Conservation (phyloP, 2,329 filamentous ascomycete species). For the Chaetomiaceae sp. region DNA sequence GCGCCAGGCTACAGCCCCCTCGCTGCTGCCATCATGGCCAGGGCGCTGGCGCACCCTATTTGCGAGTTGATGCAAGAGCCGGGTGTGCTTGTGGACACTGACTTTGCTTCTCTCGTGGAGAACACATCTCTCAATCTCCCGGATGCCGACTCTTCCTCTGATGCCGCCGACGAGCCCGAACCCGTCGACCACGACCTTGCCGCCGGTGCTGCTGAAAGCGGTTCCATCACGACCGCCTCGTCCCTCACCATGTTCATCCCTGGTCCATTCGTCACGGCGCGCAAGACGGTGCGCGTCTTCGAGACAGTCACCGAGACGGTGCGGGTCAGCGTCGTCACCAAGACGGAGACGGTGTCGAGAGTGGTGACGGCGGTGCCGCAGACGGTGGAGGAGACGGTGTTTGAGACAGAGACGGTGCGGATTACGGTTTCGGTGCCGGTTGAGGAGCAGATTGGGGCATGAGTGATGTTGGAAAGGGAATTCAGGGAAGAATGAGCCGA, state of each 20-base stretch:
- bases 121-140: too few relatives aligned
- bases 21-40: too few relatives aligned
- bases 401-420: slow-evolving; percentile 22
- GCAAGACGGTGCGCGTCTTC: slow-evolving; percentile 23
- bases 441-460: slow-evolving; percentile 2
- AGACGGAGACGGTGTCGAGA: slow-evolving; percentile 20
- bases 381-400: slow-evolving; percentile 22
- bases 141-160: too few relatives aligned
- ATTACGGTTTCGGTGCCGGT: slow-evolving; percentile 20
- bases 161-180: neutral
- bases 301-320: slow-evolving; percentile 28
- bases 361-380: slow-evolving; percentile 19
- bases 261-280: slow-evolving; percentile 19
- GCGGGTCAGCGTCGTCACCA: slow-evolving; percentile 20
- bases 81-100: too few relatives aligned
- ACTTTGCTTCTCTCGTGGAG: too few relatives aligned
- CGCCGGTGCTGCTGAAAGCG: neutral
- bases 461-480: too few relatives aligned
- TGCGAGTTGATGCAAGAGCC: too few relatives aligned
- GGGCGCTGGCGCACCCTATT: too few relatives aligned
- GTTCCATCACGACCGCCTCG: neutral
- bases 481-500: too few relatives aligned
- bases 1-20: too few relatives aligned
- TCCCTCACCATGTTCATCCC: slow-evolving; percentile 9
- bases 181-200: neutral